phyloP scores from a whole-genome alignment of 2,329 filamentous ascomycete genomes.

The Colletotrichum lindemuthianum region DNA sequence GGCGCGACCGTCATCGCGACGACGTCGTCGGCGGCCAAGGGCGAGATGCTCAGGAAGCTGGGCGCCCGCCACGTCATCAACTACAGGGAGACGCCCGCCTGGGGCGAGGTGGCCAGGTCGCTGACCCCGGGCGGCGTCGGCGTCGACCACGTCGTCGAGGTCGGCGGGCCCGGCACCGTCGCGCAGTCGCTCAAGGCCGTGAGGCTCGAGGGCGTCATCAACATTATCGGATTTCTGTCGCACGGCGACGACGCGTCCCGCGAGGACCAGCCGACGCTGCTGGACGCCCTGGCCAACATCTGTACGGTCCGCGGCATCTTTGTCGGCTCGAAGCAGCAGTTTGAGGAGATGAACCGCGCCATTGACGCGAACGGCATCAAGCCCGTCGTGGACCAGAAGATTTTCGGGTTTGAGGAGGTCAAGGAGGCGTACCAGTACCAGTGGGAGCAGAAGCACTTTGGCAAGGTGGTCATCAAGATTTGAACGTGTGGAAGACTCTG shows the following conservation, averaged over 20 bases:
- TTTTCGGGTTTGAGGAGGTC: constrained; percentile 33
- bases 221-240: constrained; percentile 46
- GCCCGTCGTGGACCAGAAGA: constrained; percentile 25
- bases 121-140: constrained; percentile 53
- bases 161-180: constrained; percentile 56
- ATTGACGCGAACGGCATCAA: constrained; percentile 33
- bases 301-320: constrained; percentile 32
- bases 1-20: constrained; percentile 61
- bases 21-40: constrained; percentile 57
- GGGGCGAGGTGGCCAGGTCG: constrained; percentile 56
- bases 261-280: constrained; percentile 25
- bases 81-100: constrained; percentile 56
- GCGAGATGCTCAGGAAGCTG: constrained; percentile 53
- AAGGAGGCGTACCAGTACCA: constrained; percentile 35
- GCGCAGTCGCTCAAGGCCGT: constrained; percentile 56
- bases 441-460: constrained; percentile 31
- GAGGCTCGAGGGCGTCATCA: constrained; percentile 57
- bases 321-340: constrained; percentile 33
- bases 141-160: constrained; percentile 60
- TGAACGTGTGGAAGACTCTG: not conserved
- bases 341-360: constrained; percentile 33
- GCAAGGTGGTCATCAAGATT: constrained; percentile 32
- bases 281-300: constrained; percentile 31
- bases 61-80: constrained; percentile 62
- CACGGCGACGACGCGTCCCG: constrained; percentile 4